These are phyloP conservation scores for Phyllosticta citriasiana DNA, from an alignment of 2,329 filamentous ascomycete species.

Conservation along the genomic window DNA sequence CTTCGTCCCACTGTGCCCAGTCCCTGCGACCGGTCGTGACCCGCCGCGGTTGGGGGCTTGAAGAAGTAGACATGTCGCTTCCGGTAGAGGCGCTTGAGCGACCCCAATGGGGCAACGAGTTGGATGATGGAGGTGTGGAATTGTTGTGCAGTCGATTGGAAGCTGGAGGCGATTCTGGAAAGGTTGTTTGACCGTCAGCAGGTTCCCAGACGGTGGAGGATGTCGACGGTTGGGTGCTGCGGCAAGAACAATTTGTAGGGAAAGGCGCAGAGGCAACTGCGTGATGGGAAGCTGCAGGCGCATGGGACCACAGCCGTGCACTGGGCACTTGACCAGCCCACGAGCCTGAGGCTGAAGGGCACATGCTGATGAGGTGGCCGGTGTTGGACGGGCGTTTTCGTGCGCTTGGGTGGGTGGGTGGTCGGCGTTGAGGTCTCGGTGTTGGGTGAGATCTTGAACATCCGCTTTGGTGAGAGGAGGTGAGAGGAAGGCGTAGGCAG, in stretches of 20 bases:
- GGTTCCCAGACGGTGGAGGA: neutral
- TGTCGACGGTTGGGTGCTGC: neutral
- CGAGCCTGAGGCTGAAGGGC: neutral
- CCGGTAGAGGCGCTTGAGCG: neutral
- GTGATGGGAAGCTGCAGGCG: neutral
- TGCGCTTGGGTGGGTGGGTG: neutral
- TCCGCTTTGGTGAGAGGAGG: too few relatives aligned
- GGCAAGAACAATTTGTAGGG: neutral
- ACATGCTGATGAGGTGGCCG: neutral
- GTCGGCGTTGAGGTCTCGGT: too few relatives aligned
- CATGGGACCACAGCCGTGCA: neutral
- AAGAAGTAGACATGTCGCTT: neutral
- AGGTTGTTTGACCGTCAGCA: neutral
- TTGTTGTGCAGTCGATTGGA: neutral
- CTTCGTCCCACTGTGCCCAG: conserved; percentile 8
- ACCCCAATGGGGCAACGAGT: neutral
- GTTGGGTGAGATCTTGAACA: too few relatives aligned
- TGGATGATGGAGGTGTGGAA: neutral
- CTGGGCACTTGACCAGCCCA: neutral
- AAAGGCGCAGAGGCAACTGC: neutral
- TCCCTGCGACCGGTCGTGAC: neutral
- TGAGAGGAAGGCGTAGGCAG: too few relatives aligned
- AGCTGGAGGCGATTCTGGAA: neutral
- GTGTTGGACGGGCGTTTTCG: neutral
- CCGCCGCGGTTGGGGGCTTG: neutral